These are phyloP conservation scores for Wickerhamiella parazyma DNA, from an alignment of 805 yeast genomes.

Conservation along the genomic window DNA sequence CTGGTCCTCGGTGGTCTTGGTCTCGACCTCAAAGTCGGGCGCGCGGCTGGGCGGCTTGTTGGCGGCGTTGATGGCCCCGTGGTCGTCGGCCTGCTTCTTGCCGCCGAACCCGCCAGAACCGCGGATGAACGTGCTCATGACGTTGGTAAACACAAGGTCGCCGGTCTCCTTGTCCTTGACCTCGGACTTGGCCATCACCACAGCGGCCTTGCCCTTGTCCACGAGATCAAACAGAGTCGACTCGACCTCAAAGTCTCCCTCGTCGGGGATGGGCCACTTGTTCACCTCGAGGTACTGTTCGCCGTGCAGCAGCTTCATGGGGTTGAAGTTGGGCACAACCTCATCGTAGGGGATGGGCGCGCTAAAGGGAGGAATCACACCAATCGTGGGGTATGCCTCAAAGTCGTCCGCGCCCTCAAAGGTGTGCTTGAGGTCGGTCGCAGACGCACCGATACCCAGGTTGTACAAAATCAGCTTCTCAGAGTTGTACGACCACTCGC, in stretches of 20 bases:
- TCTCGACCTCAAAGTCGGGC: constrained; percentile 54
- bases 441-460: constrained; percentile 74
- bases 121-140: constrained; percentile 73
- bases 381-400: constrained; percentile 79
- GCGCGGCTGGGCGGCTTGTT: constrained; percentile 47
- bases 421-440: constrained; percentile 60
- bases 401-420: constrained; percentile 68
- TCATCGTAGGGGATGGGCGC: constrained; percentile 44
- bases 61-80: constrained; percentile 45
- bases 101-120: constrained; percentile 45
- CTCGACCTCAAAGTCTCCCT: constrained; percentile 47
- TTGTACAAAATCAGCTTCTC: constrained; percentile 74
- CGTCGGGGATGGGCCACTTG: constrained; percentile 66
- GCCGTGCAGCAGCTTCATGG: constrained; percentile 82
- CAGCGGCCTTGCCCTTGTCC: constrained; percentile 78
- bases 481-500: constrained; percentile 44
- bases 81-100: constrained; percentile 39
- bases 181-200: constrained; percentile 57
- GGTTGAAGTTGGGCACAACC: constrained; percentile 70
- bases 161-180: constrained; percentile 59
- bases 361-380: constrained; percentile 76
- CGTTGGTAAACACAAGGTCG: constrained; percentile 63
- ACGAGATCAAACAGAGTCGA: constrained; percentile 57
- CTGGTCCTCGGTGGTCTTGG: constrained; percentile 51
- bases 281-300: constrained; percentile 78